Percentiles rank a stretch among this genome's conserved stretches.
These are phyloP conservation scores for Escallonia rubra DNA, from an alignment of 129 eudicot species.

Conservation along the genomic window DNA sequence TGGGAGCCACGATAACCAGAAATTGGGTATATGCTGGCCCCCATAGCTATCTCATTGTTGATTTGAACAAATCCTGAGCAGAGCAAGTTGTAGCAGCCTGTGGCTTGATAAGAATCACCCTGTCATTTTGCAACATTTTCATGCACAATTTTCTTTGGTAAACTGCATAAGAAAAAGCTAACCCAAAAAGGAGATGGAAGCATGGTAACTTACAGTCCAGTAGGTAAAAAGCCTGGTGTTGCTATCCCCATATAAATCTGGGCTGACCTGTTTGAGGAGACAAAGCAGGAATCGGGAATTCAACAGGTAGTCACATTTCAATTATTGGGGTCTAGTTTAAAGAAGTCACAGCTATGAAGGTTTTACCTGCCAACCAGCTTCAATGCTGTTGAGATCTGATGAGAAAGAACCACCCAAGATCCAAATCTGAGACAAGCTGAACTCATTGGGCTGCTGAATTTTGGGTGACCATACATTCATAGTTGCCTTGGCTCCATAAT, in stretches of 20 bases:
- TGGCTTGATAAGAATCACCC: conserved; percentile 87
- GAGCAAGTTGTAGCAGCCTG: conserved; percentile 81
- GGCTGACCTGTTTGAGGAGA: conserved; percentile 56
- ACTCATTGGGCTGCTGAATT: conserved; percentile 69
- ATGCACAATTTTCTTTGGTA: not conserved
- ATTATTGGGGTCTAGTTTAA: not conserved
- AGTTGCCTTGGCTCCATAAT: conserved; percentile 88
- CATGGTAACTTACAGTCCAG: conserved; percentile 74
- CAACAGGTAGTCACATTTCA: not conserved
- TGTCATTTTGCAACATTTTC: conserved; percentile 18
- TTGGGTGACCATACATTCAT: conserved; percentile 89
- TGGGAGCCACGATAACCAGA: conserved; percentile 56
- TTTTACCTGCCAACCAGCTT: conserved; percentile 95
- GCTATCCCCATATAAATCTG: conserved; percentile 84
- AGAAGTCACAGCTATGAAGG: not conserved
- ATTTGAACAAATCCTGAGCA: conserved; percentile 82
- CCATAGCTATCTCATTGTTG: conserved; percentile 72
- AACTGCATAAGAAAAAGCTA: not conserved
- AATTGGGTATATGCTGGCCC: conserved; percentile 71
- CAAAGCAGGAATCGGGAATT: conserved; percentile 2
- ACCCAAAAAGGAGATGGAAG: not conserved
- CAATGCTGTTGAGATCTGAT: conserved; percentile 83
- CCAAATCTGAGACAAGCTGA: conserved; percentile 87
- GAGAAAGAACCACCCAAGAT: conserved; percentile 81
- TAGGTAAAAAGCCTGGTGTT: conserved; percentile 90